Evolutionary conservation across 768 basidiomycete species (phyloP), one percentile per base, ranked within the genome.

Genomic region (Porphyrellus cyaneotinctus): DNA sequence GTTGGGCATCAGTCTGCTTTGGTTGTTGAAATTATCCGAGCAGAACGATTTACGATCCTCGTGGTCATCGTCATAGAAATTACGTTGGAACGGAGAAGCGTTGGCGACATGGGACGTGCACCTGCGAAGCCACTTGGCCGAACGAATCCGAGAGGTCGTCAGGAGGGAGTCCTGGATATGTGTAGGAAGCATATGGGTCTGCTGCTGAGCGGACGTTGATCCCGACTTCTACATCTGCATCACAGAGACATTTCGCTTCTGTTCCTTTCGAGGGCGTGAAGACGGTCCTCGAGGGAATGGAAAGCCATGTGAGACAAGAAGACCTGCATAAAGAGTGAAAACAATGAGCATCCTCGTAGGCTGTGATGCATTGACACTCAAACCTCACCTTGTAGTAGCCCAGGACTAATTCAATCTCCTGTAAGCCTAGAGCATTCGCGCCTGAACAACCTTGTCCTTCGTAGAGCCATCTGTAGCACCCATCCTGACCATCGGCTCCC

Each of bases 231-330:
- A 80, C 80, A 68, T 87, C 88, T 14, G 82, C 86, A 52, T 91
- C 86, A 5, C 86, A 81, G 43, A 90, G 72, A 22, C 87, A 80
- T 60, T 87, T 89, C 33, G 79, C 69, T 89, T 89, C 66, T 84
- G 84, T 64, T 97, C 94, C 51, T 97, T 47, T 97, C 95, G 15
- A 79, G 78, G 0, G 86, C 77, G 8, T 95, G 85, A 13, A 98
- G 75, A 4, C 83, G 81, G 63, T 99, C 91, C 65, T 98, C 95
- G 17, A 98, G 81, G 2, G 78, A 74, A 56, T 92, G 91, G 80
- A 98, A 98, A 0, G 90, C 88, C 0, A 63, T 57, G 62, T 95
- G 93, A 0, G 87, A 88, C 4, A 99, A 71, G 79, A 91, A 98
- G 41, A 95, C 86, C 94, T 97, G 58, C 0, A 9, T 13, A 2